Base-by-base conservation (phyloP, 805 yeast species). In the fission yeast (Schizosaccharomyces pombe) region DNA sequence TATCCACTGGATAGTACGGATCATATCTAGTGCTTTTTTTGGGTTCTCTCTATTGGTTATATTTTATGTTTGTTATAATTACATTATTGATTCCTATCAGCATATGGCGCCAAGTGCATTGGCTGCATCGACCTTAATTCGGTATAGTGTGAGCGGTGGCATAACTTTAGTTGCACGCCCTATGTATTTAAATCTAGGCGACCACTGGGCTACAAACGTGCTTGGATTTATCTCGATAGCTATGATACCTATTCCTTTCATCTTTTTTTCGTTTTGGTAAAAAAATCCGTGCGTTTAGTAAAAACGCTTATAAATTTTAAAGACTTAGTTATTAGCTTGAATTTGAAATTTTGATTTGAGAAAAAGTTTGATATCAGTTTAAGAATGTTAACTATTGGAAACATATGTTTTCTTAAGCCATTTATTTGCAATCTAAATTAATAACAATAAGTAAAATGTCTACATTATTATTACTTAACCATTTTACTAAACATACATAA, bases 71-170 rank as follows among this genome's bases (percentile, higher is more conserved):
- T 86, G 86, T 66, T 84, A 77, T 61, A 77, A 75, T 65, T 77
- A 77, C 62, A 71, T 77, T 58, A 75, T 86, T 64, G 95, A 86
- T 67, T 81, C 94, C 43, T 85, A 86, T 67, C 81, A 85, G 54
- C 77, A 80, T 62, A 61, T 56, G 51, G 67, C 67, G 43, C 68
- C 80, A 2, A 73, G 79, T 22, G 79, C 80, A 1, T 66, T 78
- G 55, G 81, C 82, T 8, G 81, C 78, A 26, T 76, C 76, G 60
- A 77, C 79, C 3, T 72, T 78, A 54, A 65, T 76, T 55, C 69
- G 82, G 65, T 77, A 81, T 2, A 69, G 74, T 5, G 76, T 78
- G 58, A 89, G 83, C 54, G 77, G 78, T 62, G 82, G 79, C 56
- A 78, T 78, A 73, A 85, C 85, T 47, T 68, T 83, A 55, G 79